These are phyloP conservation scores for Podosphaera leucotricha DNA, from an alignment of 2,329 filamentous ascomycete species.

Conservation along the genomic window DNA sequence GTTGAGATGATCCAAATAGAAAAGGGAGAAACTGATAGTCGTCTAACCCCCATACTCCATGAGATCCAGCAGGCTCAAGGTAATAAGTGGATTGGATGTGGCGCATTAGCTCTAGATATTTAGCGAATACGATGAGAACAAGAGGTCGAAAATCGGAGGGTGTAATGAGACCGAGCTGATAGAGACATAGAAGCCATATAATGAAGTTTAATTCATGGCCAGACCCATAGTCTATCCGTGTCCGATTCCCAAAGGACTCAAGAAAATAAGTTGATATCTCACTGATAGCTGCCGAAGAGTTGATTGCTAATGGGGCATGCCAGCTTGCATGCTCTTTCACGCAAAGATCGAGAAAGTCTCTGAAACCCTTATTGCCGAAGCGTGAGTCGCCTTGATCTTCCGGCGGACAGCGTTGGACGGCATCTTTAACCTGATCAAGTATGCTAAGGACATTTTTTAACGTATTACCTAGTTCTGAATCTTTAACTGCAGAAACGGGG, in stretches of 20 bases:
- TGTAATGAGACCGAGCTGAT: conserved; percentile 46
- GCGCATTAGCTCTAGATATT: conserved; percentile 73
- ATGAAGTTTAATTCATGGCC: conserved; percentile 95
- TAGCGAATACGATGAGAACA: conserved; percentile 54
- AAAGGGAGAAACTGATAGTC: conserved; percentile 97
- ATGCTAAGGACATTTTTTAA: conserved; percentile 44
- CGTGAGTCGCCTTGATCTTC: conserved; percentile 70
- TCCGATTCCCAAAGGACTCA: conserved; percentile 66
- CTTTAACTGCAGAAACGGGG: conserved; percentile 37
- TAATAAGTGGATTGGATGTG: conserved; percentile 80
- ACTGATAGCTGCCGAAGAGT: conserved; percentile 27
- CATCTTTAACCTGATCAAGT: conserved; percentile 41
- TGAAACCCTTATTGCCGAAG: conserved; percentile 87
- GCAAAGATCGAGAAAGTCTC: conserved; percentile 50
- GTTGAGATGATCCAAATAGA: conserved; percentile 77
- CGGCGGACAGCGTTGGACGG: conserved; percentile 49
- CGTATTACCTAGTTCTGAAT: conserved; percentile 30
- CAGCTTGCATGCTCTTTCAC: conserved; percentile 29
- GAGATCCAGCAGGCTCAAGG: conserved; percentile 84
- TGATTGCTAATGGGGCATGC: conserved; percentile 37
- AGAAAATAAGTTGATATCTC: conserved; percentile 63
- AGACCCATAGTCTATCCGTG: conserved; percentile 85
- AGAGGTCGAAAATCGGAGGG: conserved; percentile 46
- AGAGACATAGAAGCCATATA: conserved; percentile 87
- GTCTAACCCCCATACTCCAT: conserved; percentile 93